Base-by-base conservation (phyloP, 2,329 filamentous ascomycete genomes). In the Cyphellophora europaea region DNA sequence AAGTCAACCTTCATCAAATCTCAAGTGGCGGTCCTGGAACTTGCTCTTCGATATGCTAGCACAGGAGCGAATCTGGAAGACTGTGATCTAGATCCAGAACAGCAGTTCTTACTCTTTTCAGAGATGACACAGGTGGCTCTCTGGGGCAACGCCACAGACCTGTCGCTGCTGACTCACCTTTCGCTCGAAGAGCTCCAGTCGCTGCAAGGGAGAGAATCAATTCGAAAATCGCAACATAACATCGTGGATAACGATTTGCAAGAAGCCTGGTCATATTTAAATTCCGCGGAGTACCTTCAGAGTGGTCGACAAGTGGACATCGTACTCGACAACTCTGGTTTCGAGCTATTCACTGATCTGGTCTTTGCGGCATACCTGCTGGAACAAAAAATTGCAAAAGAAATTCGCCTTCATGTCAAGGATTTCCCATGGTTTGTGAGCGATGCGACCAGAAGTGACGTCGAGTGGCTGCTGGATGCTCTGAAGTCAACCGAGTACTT, bases 101-200 rank as follows among this genome's bases (percentile, higher is more conserved):
- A 83, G 0, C 83, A 93, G 54, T 75, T 77, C 53, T 61, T 88
- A 1, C 65, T 95, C 16, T 96, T 96, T 62, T 71, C 71, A 15
- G 89, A 96, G 56, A 93, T 96, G 82, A 88, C 81, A 59, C 86
- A 95, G 66, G 91, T 95, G 49, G 95, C 88, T 55, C 73, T 96
- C 2, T 96, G 89, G 89, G 89, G 89, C 8, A 96, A 96, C 57
- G 91, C 89, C 2, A 96, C 89, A 0, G 91, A 96, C 57, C 69
- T 96, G 11, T 93, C 86, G 0, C 79, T 96, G 13, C 69, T 96
- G 36, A 94, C 88, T 0, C 87, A 81, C 49, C 71, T 95, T 37
- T 85, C 82, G 2, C 94, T 94, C 58, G 88, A 49, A 19, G 38
- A 49, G 25, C 29, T 49, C 10, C 38, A 49, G 32, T 40, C 32